phyloP scores from a whole-genome alignment of 495 filamentous ascomycete genomes.

The Aspergillus leporis region DNA sequence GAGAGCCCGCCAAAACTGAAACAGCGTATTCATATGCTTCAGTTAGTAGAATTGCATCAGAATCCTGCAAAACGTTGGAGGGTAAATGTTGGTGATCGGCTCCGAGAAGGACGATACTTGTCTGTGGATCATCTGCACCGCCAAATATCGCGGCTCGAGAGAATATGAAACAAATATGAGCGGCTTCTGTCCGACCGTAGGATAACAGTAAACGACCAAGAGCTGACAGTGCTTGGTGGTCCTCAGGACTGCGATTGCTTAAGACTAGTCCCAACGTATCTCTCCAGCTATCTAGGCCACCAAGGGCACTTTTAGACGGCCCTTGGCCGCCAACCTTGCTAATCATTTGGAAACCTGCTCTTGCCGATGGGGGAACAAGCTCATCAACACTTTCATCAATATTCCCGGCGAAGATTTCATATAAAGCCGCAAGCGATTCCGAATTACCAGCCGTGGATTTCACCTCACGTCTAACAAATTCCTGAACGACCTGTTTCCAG shows the following conservation, averaged over 20 bases:
- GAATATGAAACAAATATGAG: constrained; percentile 83
- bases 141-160: constrained; percentile 64
- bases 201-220: constrained; percentile 81
- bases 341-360: constrained; percentile 88
- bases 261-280: constrained; percentile 85
- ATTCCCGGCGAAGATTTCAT: constrained; percentile 91
- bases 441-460: constrained; percentile 73
- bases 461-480: constrained; percentile 92
- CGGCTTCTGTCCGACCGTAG: constrained; percentile 87
- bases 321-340: constrained; percentile 64
- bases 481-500: constrained; percentile 90
- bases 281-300: constrained; percentile 88
- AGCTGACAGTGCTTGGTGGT: constrained; percentile 71
- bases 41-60: constrained; percentile 82
- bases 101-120: constrained; percentile 80
- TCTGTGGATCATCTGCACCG: constrained; percentile 78
- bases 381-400: constrained; percentile 94
- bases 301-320: constrained; percentile 68
- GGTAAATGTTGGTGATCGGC: constrained; percentile 70
- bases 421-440: constrained; percentile 84
- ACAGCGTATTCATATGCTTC: constrained; percentile 91
- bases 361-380: constrained; percentile 90
- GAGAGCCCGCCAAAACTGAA: constrained; percentile 59
- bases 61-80: constrained; percentile 67
- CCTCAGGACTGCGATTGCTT: constrained; percentile 80